Base-by-base conservation (phyloP, 805 yeast species). In the Zygosaccharomyces rouxii region DNA sequence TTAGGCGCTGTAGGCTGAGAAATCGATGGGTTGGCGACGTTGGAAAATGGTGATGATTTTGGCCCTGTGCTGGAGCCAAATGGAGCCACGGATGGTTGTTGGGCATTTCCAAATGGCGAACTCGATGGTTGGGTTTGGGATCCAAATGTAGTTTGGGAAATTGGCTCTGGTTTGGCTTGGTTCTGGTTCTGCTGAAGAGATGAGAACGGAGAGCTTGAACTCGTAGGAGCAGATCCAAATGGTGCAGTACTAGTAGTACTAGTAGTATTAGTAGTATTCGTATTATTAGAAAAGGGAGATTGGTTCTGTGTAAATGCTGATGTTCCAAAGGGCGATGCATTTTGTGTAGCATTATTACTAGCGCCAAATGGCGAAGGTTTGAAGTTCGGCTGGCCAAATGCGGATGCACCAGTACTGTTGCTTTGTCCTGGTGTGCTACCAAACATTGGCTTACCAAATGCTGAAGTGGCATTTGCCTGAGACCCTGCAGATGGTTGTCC, bases 361-460 rank as follows among this genome's bases (percentile, higher is more conserved):
- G 55, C 26, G 25, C 51, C 52, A 46, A 44, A 46, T 26, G 46
- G 37, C 26, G 52, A 41, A 25, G 37, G 11, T 33, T 40, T 47
- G 7, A 46, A 30, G 38, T 33, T 44, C 4, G 35, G 16, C 33
- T 38, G 41, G 13, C 42, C 42, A 22, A 38, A 38, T 19, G 42
- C 28, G 3, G 28, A 25, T 5, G 28, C 28, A 9, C 28, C 28
- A 25, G 2, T 25, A 11, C 10, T 25, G 10, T 11, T 25, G 10
- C 10, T 25, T 9, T 25, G 28, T 25, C 9, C 19, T 4, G 42
- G 22, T 11, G 42, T 23, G 16, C 30, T 13, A 4, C 42, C 30
- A 11, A 16, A 26, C 13, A 13, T 9, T 23, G 55, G 51, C 5
- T 55, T 35, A 1, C 66, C 65, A 55, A 63, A 66, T 5, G 63